These are phyloP conservation scores for Phytophthora syringae DNA, from an alignment of 352 stramenopile genomes.

Conservation along the genomic window DNA sequence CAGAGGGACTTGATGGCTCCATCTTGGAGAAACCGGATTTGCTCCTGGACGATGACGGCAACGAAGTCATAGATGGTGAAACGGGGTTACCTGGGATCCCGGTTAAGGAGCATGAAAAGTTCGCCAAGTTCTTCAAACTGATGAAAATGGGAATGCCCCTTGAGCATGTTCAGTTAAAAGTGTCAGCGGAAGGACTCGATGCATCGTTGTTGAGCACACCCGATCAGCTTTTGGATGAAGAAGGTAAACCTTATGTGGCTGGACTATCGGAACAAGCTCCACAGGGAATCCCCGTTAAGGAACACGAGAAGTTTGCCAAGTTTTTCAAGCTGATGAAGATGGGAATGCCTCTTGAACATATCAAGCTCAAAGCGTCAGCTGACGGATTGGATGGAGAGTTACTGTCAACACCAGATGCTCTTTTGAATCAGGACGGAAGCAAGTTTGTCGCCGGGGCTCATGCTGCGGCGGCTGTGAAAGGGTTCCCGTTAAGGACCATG, in stretches of 20 bases:
- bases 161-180: constrained; percentile 92
- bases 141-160: constrained; percentile 88
- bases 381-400: constrained; percentile 91
- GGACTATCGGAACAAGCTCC: constrained; percentile 16
- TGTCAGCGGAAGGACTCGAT: constrained; percentile 65
- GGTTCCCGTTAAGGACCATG: constrained; percentile 82
- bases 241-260: constrained; percentile 51
- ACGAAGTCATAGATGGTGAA: constrained; percentile 48
- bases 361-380: constrained; percentile 73
- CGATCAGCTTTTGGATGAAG: constrained; percentile 58
- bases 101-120: constrained; percentile 91
- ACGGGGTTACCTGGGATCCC: constrained; percentile 47
- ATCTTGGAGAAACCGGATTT: constrained; percentile 84
- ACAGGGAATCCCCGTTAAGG: constrained; percentile 56
- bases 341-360: constrained; percentile 82
- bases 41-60: constrained; percentile 68
- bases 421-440: constrained; percentile 68
- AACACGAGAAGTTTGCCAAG: constrained; percentile 78
- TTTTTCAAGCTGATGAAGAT: constrained; percentile 87
- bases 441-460: constrained; percentile 30
- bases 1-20: constrained; percentile 89
- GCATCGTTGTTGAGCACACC: constrained; percentile 56
- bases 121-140: constrained; percentile 96
- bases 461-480: constrained; percentile 36
- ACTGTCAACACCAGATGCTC: constrained; percentile 71